phyloP scores from a whole-genome alignment of 164 flowering plant genomes.

The Berberis vulgaris region DNA sequence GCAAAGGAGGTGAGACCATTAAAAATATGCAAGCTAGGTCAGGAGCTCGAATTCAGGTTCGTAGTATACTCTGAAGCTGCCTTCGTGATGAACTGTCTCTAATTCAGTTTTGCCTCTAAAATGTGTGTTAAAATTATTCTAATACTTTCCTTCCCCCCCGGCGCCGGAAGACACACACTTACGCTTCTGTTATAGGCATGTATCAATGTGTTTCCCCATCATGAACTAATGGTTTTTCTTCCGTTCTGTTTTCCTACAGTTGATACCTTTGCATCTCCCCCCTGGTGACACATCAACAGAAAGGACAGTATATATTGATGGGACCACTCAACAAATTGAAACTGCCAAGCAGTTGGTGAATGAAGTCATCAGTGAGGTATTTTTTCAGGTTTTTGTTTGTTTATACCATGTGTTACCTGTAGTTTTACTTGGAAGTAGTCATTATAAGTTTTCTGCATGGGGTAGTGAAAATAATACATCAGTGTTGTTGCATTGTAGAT shows the following conservation, averaged over 20 bases:
- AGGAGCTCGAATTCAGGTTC: slow-evolving; percentile 95
- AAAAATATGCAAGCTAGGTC: slow-evolving; percentile 73
- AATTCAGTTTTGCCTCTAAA: too few relatives aligned
- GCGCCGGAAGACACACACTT: too few relatives aligned
- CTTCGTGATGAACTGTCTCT: too few relatives aligned
- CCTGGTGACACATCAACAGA: slow-evolving; percentile 85
- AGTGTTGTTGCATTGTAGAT: too few relatives aligned
- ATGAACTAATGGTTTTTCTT: not conserved
- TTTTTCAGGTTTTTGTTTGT: slow-evolving; percentile 1
- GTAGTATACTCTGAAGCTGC: not conserved
- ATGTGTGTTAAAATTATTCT: too few relatives aligned
- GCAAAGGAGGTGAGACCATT: slow-evolving; percentile 94
- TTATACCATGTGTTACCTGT: not conserved
- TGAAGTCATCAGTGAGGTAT: slow-evolving; percentile 93
- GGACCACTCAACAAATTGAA: slow-evolving; percentile 84
- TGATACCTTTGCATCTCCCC: slow-evolving; percentile 88
- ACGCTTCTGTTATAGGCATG: not conserved
- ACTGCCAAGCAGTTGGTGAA: slow-evolving; percentile 79
- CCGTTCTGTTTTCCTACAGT: slow-evolving; percentile 26
- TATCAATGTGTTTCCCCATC: not conserved
- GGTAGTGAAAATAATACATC: too few relatives aligned
- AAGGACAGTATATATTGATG: slow-evolving; percentile 85
- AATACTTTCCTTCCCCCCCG: too few relatives aligned
- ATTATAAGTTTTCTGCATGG: too few relatives aligned
- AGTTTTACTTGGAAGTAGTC: not conserved